phyloP scores from a whole-genome alignment of 345 rosid species.

The Jatropha curcas region DNA sequence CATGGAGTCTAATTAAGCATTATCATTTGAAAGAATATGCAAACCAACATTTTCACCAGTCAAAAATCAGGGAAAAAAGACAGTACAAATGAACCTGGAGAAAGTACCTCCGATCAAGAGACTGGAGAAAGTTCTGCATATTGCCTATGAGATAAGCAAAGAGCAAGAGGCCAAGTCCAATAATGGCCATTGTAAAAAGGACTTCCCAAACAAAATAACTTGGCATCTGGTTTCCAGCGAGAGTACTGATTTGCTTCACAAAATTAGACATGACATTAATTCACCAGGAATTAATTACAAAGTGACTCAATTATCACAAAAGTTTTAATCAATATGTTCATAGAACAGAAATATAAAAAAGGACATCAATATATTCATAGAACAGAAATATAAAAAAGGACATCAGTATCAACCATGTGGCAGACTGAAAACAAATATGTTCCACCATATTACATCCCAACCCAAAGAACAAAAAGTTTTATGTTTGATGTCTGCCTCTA shows the following conservation, averaged over 20 bases:
- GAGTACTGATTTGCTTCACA: conserved; percentile 91
- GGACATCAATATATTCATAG: background rate
- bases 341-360: too few species aligned
- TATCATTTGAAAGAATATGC: background rate
- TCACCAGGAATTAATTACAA: background rate
- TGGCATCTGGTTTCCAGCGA: conserved; percentile 83
- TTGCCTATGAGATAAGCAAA: conserved; percentile 94
- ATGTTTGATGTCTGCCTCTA: too few species aligned
- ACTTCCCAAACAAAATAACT: conserved; percentile 83
- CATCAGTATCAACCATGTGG: background rate
- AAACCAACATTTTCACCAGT: background rate
- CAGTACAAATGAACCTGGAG: background rate
- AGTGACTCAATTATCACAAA: background rate
- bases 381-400: too few species aligned
- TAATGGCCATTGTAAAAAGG: conserved; percentile 77
- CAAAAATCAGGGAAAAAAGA: background rate
- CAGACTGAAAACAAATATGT: background rate
- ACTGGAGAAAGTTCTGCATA: conserved; percentile 92
- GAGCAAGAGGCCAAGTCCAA: conserved; percentile 85
- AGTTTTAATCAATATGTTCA: background rate
- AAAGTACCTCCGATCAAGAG: conserved; percentile 77
- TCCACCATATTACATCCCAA: background rate
- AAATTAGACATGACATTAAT: conserved; percentile 1
- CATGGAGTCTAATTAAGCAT: background rate
- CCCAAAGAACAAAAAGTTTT: background rate